These are phyloP conservation scores for Pinus tabuliformis DNA, from an alignment of 75 land plant species.

Conservation along the genomic window DNA sequence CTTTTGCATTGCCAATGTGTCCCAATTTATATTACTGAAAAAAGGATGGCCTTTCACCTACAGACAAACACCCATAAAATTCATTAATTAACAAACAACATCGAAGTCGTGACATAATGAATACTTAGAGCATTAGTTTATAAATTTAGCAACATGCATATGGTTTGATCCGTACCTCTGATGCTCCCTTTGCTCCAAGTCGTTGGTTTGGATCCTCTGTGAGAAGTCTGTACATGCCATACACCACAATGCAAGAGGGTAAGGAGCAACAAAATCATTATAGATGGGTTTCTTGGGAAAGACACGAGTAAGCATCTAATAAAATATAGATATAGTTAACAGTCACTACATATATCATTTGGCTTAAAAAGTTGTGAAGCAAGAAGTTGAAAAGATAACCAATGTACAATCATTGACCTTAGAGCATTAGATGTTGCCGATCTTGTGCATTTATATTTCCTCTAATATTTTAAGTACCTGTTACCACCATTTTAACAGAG, in stretches of 20 bases:
- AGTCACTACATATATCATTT: background rate
- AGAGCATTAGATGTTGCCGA: background rate
- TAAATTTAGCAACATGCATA: background rate
- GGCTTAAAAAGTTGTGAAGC: background rate
- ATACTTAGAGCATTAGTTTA: background rate
- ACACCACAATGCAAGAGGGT: background rate
- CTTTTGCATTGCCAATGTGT: constrained; percentile 63
- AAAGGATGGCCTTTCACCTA: constrained; percentile 73
- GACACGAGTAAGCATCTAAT: too few species aligned
- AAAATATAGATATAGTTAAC: background rate
- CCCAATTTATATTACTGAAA: constrained; percentile 59
- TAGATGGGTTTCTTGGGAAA: background rate
- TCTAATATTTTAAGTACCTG: too few species aligned
- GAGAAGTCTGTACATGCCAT: constrained; percentile 38
- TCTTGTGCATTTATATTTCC: too few species aligned
- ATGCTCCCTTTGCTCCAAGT: constrained; percentile 59
- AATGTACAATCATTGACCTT: background rate
- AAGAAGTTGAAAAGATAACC: background rate
- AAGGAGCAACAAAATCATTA: background rate
- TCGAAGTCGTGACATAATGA: background rate
- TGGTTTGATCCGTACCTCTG: constrained; percentile 35
- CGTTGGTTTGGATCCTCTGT: constrained; percentile 50
- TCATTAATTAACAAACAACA: background rate
- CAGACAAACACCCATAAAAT: background rate
- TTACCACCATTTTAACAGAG: too few species aligned